Percentiles rank a stretch among this genome's conserved stretches.
phyloP scores from a whole-genome alignment of 768 basidiomycete species.

The Dioszegia hungarica region DNA sequence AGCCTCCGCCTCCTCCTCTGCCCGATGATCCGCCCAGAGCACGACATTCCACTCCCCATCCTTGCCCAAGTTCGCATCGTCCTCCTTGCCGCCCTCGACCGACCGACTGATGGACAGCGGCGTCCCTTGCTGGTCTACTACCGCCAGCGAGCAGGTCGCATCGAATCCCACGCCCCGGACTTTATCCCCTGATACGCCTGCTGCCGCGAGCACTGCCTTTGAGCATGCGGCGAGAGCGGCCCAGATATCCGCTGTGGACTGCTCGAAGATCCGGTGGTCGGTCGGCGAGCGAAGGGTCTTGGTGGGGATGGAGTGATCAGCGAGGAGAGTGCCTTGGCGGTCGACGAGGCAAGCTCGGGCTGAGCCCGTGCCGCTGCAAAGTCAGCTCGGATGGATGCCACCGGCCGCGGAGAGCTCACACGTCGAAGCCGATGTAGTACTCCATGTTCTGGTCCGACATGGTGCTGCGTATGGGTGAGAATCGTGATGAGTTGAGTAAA shows the following conservation, averaged over 20 bases:
- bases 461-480: not conserved
- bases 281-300: conserved; percentile 74
- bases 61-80: conserved; percentile 53
- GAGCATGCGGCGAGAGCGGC: conserved; percentile 58
- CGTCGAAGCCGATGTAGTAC: conserved; percentile 54
- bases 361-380: conserved; percentile 79
- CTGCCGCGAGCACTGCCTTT: conserved; percentile 57
- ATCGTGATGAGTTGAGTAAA: too few relatives aligned
- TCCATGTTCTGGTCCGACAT: conserved; percentile 18
- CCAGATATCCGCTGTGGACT: conserved; percentile 89
- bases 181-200: conserved; percentile 54
- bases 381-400: not conserved
- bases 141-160: conserved; percentile 93
- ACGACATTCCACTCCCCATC: conserved; percentile 77
- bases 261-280: conserved; percentile 93
- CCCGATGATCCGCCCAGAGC: conserved; percentile 95
- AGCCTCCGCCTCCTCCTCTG: conserved; percentile 80
- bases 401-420: conserved; percentile 40
- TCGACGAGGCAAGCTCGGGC: conserved; percentile 79
- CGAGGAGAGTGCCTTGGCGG: conserved; percentile 62
- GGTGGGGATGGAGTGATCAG: conserved; percentile 71
- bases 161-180: conserved; percentile 91
- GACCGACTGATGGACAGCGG: conserved; percentile 66
- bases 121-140: conserved; percentile 63
- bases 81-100: conserved; percentile 53